These are phyloP conservation scores for Cryptomeria japonica DNA, from an alignment of 75 land plant genomes.

Conservation along the genomic window DNA sequence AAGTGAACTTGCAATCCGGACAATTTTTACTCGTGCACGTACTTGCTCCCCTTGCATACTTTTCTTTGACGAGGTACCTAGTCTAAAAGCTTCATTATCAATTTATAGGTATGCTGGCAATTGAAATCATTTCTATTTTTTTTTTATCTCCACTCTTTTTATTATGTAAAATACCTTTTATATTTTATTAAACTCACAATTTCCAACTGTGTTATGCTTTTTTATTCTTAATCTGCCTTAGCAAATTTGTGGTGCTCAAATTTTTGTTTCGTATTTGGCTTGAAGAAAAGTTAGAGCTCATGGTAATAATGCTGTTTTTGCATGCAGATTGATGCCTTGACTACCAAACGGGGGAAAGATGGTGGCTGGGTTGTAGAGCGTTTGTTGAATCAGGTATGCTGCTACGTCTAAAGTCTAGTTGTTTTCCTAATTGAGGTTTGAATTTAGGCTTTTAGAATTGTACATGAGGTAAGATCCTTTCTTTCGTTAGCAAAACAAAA, in stretches of 20 bases:
- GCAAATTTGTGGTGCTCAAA: neutral
- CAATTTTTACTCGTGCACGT: conserved; percentile 85
- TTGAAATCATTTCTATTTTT: neutral
- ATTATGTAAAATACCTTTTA: neutral
- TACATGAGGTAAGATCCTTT: neutral
- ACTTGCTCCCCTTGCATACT: conserved; percentile 86
- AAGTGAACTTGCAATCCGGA: conserved; percentile 88
- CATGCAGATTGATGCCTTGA: conserved; percentile 89
- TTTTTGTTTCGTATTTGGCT: neutral
- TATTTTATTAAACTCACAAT: neutral
- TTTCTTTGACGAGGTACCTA: conserved; percentile 91
- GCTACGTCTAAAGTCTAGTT: neutral
- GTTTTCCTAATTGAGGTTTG: conserved; percentile 1
- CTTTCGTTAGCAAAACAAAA: neutral
- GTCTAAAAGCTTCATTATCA: neutral
- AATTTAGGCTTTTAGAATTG: neutral
- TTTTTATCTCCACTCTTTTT: neutral
- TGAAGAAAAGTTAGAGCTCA: neutral
- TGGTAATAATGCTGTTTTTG: neutral
- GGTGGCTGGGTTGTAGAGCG: conserved; percentile 94
- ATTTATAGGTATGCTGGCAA: neutral
- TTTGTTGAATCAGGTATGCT: conserved; percentile 84
- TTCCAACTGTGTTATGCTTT: neutral
- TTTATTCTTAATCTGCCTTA: neutral
- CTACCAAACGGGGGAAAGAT: conserved; percentile 87